Evolutionary conservation across 441 rosid species (phyloP).

Genomic region (Populus hybrid): DNA sequence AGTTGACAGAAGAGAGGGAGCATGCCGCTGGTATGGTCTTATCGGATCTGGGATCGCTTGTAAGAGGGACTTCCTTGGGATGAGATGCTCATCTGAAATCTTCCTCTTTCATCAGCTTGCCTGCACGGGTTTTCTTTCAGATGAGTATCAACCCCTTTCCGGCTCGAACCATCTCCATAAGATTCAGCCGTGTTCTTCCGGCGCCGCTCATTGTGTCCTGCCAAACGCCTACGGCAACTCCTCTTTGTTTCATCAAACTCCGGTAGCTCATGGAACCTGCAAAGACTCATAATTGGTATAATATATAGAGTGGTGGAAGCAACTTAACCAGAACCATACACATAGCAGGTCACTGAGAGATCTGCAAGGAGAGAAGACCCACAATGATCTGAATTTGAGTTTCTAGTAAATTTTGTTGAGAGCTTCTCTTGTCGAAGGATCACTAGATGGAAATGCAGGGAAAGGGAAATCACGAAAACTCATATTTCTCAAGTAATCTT

Average conservation of each 20-base stretch:
- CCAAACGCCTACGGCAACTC: conserved; percentile 54
- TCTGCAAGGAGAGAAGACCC: background rate
- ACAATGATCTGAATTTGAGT: background rate
- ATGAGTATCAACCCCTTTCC: conserved; percentile 24
- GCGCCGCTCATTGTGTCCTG: conserved; percentile 56
- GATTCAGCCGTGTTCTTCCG: conserved; percentile 44
- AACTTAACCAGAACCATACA: background rate
- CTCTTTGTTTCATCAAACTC: conserved; percentile 57
- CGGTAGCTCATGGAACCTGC: conserved; percentile 52
- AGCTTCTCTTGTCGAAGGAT: background rate
- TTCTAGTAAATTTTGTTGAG: background rate
- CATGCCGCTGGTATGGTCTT: conserved; percentile 11
- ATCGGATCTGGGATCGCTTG: conserved; percentile 60
- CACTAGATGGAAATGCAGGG: background rate
- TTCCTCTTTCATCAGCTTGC: conserved; percentile 45
- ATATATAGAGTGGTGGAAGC: background rate
- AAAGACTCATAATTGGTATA: background rate
- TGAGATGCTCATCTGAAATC: conserved; percentile 25
- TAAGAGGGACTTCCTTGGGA: conserved; percentile 43
- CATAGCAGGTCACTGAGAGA: background rate
- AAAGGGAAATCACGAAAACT: background rate
- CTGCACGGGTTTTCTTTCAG: conserved; percentile 37
- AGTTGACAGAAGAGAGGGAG: conserved; percentile 89
- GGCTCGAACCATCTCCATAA: conserved; percentile 31
- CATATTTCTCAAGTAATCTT: background rate